Base-by-base conservation (phyloP, 768 basidiomycete species). In the Mycena belliarum region DNA sequence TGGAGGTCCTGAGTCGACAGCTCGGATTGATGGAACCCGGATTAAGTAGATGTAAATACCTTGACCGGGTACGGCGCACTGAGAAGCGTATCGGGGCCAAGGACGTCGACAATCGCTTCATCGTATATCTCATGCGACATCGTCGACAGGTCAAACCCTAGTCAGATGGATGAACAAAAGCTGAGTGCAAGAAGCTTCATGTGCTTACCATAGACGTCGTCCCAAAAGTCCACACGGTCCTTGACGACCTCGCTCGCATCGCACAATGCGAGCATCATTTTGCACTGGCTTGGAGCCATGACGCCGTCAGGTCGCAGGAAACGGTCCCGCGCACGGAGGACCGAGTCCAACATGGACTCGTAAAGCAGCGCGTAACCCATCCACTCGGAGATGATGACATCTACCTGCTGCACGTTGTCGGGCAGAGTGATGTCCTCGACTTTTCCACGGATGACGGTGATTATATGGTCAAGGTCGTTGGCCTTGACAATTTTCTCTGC, bases 341-440 rank as follows among this genome's bases (percentile, higher is more conserved):
- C 96, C 2, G 95, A 96, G 71, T 98, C 96, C 32, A 98, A 82
- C 96, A 99, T 98, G 41, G 90, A 92, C 73, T 99, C 96, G 72
- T 98, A 98, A 21, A 98, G 81, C 23, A 93, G 76, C 1, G 87
- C 88, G 66, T 93, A 93, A 16, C 87, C 94, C 96, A 98, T 98
- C 96, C 96, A 98, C 72, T 99, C 96, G 5, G 93, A 95, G 49
- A 98, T 78, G 71, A 99, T 95, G 57, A 99, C 83, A 70, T 99
- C 96, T 23, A 98, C 96, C 50, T 91, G 78, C 11, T 82, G 76
- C 47, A 88, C 75, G 50, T 74, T 83, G 49, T 87, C 86, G 2
- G 92, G 93, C 1, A 98, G 76, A 8, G 64, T 71, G 55, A 98
- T 88, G 21, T 95, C 86, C 73, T 99, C 96, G 24, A 98, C 83